A percentile compares a stretch with the other conserved stretches of the same genome.
phyloP scores from a whole-genome alignment of 2,329 filamentous ascomycete genomes.

The Delphinella strobiligena region DNA sequence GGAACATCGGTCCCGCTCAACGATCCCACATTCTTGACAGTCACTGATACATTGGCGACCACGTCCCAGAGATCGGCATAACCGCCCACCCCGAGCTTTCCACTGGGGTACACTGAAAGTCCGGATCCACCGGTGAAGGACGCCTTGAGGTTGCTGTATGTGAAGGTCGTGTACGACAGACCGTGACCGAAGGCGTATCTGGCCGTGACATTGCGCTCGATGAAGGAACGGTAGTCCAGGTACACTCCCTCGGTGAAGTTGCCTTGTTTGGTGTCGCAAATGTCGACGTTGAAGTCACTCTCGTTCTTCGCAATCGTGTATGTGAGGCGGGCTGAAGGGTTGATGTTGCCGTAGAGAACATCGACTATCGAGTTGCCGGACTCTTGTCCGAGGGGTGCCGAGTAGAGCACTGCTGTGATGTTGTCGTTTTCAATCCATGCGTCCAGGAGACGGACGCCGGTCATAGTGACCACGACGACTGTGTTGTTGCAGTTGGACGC shows the following conservation, averaged over 20 bases:
- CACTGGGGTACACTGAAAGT: constrained; percentile 46
- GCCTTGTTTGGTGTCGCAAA: constrained; percentile 56
- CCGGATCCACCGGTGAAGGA: constrained; percentile 23
- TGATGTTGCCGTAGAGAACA: constrained; percentile 31
- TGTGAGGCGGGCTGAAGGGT: constrained; percentile 44
- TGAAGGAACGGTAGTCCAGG: constrained; percentile 66
- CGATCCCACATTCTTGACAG: constrained; percentile 41
- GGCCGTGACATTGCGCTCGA: constrained; percentile 25
- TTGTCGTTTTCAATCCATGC: constrained; percentile 19
- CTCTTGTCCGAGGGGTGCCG: constrained; percentile 30
- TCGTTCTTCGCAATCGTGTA: constrained; percentile 62
- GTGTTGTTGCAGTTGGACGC: constrained; percentile 37
- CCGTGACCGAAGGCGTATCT: constrained; percentile 27
- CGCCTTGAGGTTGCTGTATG: constrained; percentile 27
- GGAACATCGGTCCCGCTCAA: constrained; percentile 37
- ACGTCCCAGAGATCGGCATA: constrained; percentile 42
- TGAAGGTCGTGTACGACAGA: constrained; percentile 26
- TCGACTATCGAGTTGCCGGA: constrained; percentile 35
- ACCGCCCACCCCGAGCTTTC: constrained; percentile 43
- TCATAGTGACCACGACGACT: constrained; percentile 33
- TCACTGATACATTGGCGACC: constrained; percentile 34
- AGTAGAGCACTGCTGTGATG: constrained; percentile 27
- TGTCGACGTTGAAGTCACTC: constrained; percentile 52
- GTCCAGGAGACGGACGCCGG: constrained; percentile 15
- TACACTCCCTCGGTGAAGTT: constrained; percentile 62